Percentiles rank a stretch among this genome's conserved stretches.
Evolutionary conservation across 805 yeast species (phyloP).

Genomic region (Candida rishiriensis): DNA sequence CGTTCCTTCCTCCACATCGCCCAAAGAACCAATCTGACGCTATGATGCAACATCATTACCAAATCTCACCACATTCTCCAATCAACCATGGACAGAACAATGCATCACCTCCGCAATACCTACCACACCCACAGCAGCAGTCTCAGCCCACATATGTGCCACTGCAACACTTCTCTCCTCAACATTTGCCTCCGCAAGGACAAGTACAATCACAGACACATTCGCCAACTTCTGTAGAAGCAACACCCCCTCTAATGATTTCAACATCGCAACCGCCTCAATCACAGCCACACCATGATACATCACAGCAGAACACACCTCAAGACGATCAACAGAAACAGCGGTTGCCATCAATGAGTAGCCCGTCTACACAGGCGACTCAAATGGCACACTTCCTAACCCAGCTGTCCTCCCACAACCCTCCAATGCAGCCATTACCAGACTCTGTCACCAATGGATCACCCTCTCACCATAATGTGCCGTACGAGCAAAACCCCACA

Average conservation of each 20-base stretch:
- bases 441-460: not conserved
- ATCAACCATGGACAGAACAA: not conserved
- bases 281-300: too few relatives aligned
- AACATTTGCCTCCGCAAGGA: too few relatives aligned
- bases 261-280: not conserved
- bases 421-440: not conserved
- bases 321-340: not conserved
- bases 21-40: not conserved
- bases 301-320: not conserved
- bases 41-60: not conserved
- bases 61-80: not conserved
- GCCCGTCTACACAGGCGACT: conserved; percentile 1
- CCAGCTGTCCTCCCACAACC: conserved; percentile 7
- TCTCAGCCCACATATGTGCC: not conserved
- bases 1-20: not conserved
- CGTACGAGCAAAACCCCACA: too few relatives aligned
- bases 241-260: not conserved
- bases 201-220: too few relatives aligned
- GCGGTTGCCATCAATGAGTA: not conserved
- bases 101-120: not conserved
- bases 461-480: not conserved
- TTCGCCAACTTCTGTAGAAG: not conserved
- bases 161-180: not conserved
- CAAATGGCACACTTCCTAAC: conserved; percentile 11
- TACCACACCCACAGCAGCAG: not conserved